Percentiles rank a stretch among this genome's conserved stretches.
Conservation (phyloP, 2,329 filamentous ascomycete genomes). For the Phyllosticta paracitricarpa region DNA sequence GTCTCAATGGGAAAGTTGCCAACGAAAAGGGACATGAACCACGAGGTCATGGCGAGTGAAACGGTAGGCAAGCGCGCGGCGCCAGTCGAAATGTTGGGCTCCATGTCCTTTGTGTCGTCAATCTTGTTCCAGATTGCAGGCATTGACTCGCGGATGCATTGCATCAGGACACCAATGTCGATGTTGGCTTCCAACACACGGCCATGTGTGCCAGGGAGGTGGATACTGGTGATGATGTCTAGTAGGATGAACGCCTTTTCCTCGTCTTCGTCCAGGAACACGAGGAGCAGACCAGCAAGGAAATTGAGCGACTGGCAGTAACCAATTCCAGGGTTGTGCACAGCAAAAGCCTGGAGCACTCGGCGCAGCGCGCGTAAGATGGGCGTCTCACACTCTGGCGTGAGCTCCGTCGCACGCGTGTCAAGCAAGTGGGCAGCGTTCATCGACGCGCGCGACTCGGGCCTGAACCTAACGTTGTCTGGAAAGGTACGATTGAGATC, state of each 20-base stretch:
- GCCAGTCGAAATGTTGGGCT: conserved; percentile 23
- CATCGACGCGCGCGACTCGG: conserved; percentile 35
- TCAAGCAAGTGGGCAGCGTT: conserved; percentile 14
- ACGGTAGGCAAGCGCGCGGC: conserved; percentile 65
- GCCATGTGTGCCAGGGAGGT: conserved; percentile 86
- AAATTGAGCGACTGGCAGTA: conserved; percentile 97
- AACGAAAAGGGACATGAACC: conserved; percentile 98
- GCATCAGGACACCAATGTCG: conserved; percentile 89
- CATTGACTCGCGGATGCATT: conserved; percentile 69
- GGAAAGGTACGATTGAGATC: conserved; percentile 91
- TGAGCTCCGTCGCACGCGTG: conserved; percentile 6
- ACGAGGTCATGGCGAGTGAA: conserved; percentile 83
- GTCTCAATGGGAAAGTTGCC: conserved; percentile 87
- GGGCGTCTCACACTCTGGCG: conserved; percentile 48
- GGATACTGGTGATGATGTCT: conserved; percentile 80
- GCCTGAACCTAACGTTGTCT: conserved; percentile 85
- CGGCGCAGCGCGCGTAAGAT: conserved; percentile 75
- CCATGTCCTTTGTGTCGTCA: conserved; percentile 55
- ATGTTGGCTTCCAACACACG: conserved; percentile 87
- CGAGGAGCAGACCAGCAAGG: conserved; percentile 74
- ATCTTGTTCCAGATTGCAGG: conserved; percentile 83
- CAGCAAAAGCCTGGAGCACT: conserved; percentile 78
- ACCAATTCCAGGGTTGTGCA: conserved; percentile 83
- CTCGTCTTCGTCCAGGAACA: conserved; percentile 73
- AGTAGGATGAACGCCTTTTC: conserved; percentile 90